Percentiles rank a stretch among this genome's conserved stretches.
Evolutionary conservation across 345 rosid species (phyloP).

Genomic region (Populus simonii): DNA sequence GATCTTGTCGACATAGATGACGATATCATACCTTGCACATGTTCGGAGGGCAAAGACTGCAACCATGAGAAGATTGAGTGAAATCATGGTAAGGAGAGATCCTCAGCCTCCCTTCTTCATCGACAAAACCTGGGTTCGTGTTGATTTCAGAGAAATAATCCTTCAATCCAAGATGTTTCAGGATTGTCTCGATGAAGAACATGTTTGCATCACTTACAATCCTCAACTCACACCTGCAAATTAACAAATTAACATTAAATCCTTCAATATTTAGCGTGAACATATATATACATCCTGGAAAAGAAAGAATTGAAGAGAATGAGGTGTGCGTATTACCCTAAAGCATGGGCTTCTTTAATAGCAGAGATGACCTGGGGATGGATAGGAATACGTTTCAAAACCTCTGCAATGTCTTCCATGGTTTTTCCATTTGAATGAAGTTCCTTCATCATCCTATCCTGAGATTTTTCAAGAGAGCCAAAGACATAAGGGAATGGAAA

Average conservation of each 20-base stretch:
- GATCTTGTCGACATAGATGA: neutral
- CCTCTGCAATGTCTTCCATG: constrained; percentile 55
- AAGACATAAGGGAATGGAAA: neutral
- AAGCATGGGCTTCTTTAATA: constrained; percentile 68
- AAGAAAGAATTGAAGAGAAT: constrained; percentile 9
- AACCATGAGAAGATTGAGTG: constrained; percentile 57
- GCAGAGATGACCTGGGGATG: constrained; percentile 69
- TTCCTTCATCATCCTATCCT: constrained; percentile 84
- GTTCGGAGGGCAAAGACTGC: constrained; percentile 74
- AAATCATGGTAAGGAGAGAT: constrained; percentile 67
- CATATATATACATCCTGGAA: neutral
- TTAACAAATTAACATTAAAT: neutral
- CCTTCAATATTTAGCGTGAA: neutral
- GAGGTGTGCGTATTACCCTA: constrained; percentile 46
- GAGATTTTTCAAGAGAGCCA: constrained; percentile 7
- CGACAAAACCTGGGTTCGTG: constrained; percentile 65
- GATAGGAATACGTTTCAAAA: constrained; percentile 47
- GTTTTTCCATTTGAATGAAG: constrained; percentile 58
- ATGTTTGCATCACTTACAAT: constrained; percentile 73
- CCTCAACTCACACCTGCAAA: constrained; percentile 71
- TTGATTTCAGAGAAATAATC: constrained; percentile 74
- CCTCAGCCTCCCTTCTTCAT: constrained; percentile 52
- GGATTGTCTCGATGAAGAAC: constrained; percentile 72
- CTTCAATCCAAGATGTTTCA: constrained; percentile 60
- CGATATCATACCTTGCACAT: constrained; percentile 77